Evolutionary conservation across 2,329 filamentous ascomycete genomes (phyloP).

Genomic region (Trichoderma asperellum): DNA sequence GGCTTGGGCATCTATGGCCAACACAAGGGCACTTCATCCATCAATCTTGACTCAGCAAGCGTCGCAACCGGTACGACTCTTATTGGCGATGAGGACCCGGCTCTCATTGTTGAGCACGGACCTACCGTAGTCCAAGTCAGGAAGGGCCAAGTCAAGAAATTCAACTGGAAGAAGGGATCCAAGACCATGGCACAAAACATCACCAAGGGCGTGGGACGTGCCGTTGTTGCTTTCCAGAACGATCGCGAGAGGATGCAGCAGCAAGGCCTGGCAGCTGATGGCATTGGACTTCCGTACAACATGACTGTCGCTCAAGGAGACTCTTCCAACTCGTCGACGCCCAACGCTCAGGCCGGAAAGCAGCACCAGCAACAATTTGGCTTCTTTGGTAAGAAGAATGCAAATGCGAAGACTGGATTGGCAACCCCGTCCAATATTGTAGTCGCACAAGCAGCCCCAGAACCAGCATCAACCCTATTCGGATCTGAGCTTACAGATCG

Average conservation of each 20-base stretch:
- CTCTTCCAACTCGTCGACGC: constrained; percentile 43
- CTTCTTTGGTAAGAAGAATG: constrained; percentile 67
- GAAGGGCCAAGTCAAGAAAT: constrained; percentile 93
- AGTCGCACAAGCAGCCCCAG: constrained; percentile 49
- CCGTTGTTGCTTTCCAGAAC: constrained; percentile 74
- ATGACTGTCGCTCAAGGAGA: constrained; percentile 64
- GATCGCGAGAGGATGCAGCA: constrained; percentile 60
- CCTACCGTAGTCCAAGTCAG: constrained; percentile 96
- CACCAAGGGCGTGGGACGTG: constrained; percentile 90
- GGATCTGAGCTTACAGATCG: constrained; percentile 87
- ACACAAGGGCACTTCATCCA: constrained; percentile 54
- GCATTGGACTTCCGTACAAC: constrained; percentile 71
- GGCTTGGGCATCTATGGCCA: constrained; percentile 63
- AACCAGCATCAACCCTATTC: constrained; percentile 69
- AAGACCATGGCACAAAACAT: constrained; percentile 94
- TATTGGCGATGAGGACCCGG: constrained; percentile 68
- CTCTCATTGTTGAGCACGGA: constrained; percentile 65
- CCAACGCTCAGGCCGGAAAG: constrained; percentile 39
- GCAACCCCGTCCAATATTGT: constrained; percentile 40
- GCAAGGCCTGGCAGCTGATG: constrained; percentile 62
- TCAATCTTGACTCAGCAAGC: constrained; percentile 58
- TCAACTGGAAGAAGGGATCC: constrained; percentile 98
- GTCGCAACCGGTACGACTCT: constrained; percentile 62
- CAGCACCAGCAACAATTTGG: constrained; percentile 61
- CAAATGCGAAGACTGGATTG: constrained; percentile 54